Evolutionary conservation across 2,329 filamentous ascomycete genomes (phyloP).

Genomic region (Monilinia aucupariae): DNA sequence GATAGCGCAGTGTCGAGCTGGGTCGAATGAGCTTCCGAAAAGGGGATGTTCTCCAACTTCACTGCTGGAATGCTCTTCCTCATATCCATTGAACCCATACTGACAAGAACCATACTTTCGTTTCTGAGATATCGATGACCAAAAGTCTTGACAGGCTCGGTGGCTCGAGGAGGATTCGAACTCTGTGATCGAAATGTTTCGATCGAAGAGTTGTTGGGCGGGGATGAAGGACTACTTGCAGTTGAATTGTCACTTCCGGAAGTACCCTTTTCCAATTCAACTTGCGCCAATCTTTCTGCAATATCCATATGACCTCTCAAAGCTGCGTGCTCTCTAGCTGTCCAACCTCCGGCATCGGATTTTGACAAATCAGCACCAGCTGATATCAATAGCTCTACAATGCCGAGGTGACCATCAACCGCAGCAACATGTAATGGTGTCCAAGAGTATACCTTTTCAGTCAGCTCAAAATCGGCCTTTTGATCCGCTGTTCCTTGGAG

Average conservation of each 20-base stretch:
- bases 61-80: constrained; percentile 76
- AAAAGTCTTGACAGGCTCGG: constrained; percentile 87
- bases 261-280: constrained; percentile 27
- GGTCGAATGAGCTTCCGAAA: constrained; percentile 82
- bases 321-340: constrained; percentile 85
- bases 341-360: constrained; percentile 86
- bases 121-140: constrained; percentile 91
- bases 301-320: constrained; percentile 83
- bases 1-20: constrained; percentile 93
- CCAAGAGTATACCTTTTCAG: constrained; percentile 85
- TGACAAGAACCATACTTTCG: constrained; percentile 85
- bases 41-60: constrained; percentile 78
- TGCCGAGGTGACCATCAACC: constrained; percentile 74
- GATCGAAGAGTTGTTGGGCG: constrained; percentile 54
- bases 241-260: constrained; percentile 33
- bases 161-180: constrained; percentile 44
- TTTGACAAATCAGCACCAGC: constrained; percentile 71
- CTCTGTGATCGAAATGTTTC: constrained; percentile 49
- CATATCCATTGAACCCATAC: constrained; percentile 90
- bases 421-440: constrained; percentile 91
- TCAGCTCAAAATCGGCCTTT: constrained; percentile 68
- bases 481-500: constrained; percentile 65
- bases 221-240: constrained; percentile 34
- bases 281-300: constrained; percentile 58
- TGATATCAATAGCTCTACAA: constrained; percentile 71